A percentile compares a stretch with the other conserved stretches of the same genome.
Evolutionary conservation across 2,329 filamentous ascomycete species (phyloP).

Genomic region (Aspergillus sp.): DNA sequence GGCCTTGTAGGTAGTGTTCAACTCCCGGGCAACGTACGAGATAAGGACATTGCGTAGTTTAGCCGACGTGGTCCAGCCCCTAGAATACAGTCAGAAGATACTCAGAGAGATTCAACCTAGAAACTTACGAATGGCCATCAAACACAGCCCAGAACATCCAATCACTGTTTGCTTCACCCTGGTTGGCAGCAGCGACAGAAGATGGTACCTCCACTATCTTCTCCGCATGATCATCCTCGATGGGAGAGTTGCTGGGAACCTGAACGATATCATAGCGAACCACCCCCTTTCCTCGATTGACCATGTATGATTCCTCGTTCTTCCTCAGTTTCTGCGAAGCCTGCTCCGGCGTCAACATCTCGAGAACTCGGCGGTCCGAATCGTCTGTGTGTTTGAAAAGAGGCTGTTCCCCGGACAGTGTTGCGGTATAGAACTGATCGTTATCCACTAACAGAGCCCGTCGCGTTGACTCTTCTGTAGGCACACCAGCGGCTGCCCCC

Average conservation of each 20-base stretch:
- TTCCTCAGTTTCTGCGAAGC: conserved; percentile 82
- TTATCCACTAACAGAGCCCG: conserved; percentile 81
- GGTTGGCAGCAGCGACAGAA: conserved; percentile 50
- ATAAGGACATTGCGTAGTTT: conserved; percentile 91
- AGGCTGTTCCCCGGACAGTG: conserved; percentile 77
- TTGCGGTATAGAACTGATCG: conserved; percentile 83
- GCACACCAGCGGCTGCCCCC: conserved; percentile 26
- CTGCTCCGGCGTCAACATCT: conserved; percentile 96
- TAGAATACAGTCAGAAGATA: conserved; percentile 32
- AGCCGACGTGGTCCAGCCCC: conserved; percentile 96
- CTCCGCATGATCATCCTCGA: conserved; percentile 97
- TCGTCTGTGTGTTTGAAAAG: conserved; percentile 85
- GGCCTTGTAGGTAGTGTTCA: conserved; percentile 86
- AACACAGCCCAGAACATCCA: conserved; percentile 99
- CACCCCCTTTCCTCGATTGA: conserved; percentile 84
- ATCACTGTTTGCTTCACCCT: conserved; percentile 62
- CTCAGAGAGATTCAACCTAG: background rate
- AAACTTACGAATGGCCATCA: conserved; percentile 82
- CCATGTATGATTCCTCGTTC: conserved; percentile 86
- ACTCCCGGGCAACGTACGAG: conserved; percentile 83
- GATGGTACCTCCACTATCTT: conserved; percentile 90
- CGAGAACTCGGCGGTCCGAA: conserved; percentile 77
- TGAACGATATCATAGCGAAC: conserved; percentile 93
- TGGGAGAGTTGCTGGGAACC: conserved; percentile 92
- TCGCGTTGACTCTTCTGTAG: conserved; percentile 50